phyloP scores from a whole-genome alignment of 2,329 filamentous ascomycete species.

The Arthrobotrys entomopaga region DNA sequence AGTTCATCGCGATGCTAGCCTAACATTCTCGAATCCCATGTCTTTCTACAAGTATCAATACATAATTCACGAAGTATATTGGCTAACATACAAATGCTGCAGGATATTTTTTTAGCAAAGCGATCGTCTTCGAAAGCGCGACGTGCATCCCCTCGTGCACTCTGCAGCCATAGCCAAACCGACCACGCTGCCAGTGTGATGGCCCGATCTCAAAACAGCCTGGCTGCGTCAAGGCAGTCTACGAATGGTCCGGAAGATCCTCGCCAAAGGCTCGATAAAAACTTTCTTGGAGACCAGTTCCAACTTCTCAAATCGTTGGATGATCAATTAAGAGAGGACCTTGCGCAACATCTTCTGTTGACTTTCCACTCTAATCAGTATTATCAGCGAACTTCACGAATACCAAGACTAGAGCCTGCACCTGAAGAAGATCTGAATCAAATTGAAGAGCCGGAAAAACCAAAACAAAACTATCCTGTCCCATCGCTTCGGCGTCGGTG shows the following conservation, averaged over 20 bases:
- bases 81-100: too few relatives aligned
- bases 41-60: too few relatives aligned
- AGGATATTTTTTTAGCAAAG: too few relatives aligned
- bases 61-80: too few relatives aligned
- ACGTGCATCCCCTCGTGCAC: too few relatives aligned
- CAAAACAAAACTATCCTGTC: slow-evolving; percentile 1
- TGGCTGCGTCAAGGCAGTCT: not conserved
- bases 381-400: slow-evolving; percentile 1
- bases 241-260: not conserved
- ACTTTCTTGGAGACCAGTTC: slow-evolving; percentile 30
- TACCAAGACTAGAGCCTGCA: not conserved
- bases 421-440: not conserved
- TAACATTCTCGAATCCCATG: too few relatives aligned
- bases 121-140: too few relatives aligned
- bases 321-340: slow-evolving; percentile 39
- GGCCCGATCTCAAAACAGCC: not conserved
- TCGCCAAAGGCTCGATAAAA: slow-evolving; percentile 11
- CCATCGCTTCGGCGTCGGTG: slow-evolving; percentile 33
- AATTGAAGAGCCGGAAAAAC: not conserved
- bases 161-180: too few relatives aligned
- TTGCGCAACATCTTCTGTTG: slow-evolving; percentile 32
- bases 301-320: slow-evolving; percentile 41
- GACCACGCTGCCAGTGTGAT: too few relatives aligned
- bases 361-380: slow-evolving; percentile 38
- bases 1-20: too few relatives aligned